These are phyloP conservation scores for Rutidosis leptorrhynchoides DNA, from an alignment of 129 eudicot genomes.

Conservation along the genomic window DNA sequence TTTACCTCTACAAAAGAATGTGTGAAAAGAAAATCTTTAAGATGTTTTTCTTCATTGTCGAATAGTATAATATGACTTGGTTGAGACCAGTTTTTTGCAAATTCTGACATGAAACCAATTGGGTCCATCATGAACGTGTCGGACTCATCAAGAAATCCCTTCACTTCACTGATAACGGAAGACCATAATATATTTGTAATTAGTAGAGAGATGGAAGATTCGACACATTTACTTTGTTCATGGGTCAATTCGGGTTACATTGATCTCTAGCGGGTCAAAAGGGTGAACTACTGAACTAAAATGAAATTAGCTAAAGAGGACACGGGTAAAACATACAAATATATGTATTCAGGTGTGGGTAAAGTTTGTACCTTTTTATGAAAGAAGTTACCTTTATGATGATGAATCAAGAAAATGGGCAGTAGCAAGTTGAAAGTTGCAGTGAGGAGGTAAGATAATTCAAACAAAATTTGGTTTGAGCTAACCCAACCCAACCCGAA, in stretches of 20 bases:
- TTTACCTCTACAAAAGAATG: constrained; percentile 48
- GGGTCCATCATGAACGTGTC: constrained; percentile 79
- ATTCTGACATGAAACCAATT: constrained; percentile 45
- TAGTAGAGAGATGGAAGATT: constrained; percentile 4
- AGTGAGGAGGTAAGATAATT: constrained; percentile 11
- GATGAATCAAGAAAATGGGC: constrained; percentile 17
- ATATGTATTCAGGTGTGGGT: too few relatives aligned
- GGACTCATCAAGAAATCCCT: constrained; percentile 62
- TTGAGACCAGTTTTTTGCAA: constrained; percentile 57
- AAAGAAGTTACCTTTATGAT: constrained; percentile 16
- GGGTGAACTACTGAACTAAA: neutral
- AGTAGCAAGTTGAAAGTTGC: constrained; percentile 28
- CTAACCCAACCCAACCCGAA: neutral
- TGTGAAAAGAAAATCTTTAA: constrained; percentile 55
- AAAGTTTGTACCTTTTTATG: constrained; percentile 17
- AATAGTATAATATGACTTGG: constrained; percentile 89
- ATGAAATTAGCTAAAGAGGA: neutral
- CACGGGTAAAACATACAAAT: too few relatives aligned
- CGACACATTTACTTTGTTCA: neutral
- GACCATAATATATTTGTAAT: constrained; percentile 4
- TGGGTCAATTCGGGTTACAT: neutral
- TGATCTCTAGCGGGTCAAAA: neutral
- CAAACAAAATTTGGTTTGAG: neutral
- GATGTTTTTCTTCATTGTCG: constrained; percentile 59
- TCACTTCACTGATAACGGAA: constrained; percentile 49